Evolutionary conservation across 352 stramenopile species (phyloP).

Genomic region (Pythium scleroteichum): DNA sequence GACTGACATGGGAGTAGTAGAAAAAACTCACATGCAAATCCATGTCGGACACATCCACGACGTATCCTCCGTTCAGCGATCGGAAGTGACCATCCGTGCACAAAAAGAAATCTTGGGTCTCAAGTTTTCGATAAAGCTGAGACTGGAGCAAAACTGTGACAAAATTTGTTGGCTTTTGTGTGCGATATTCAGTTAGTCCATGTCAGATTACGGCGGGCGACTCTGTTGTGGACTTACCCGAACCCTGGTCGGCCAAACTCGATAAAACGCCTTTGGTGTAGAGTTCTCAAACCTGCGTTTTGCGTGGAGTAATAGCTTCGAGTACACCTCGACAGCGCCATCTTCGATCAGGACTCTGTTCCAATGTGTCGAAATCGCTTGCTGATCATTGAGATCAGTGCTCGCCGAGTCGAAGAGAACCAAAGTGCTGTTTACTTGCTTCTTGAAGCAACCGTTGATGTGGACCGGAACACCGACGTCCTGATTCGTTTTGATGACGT

Average conservation of each 20-base stretch:
- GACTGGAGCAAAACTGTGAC: conserved; percentile 29
- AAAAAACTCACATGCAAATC: conserved; percentile 58
- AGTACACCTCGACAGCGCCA: conserved; percentile 56
- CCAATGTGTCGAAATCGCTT: conserved; percentile 56
- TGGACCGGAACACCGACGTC: conserved; percentile 61
- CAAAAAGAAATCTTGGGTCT: conserved; percentile 57
- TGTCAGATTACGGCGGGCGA: neutral
- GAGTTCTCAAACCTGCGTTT: conserved; percentile 44
- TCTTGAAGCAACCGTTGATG: conserved; percentile 82
- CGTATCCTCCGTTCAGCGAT: conserved; percentile 49
- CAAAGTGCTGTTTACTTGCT: conserved; percentile 42
- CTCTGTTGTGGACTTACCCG: conserved; percentile 29
- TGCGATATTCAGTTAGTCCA: neutral
- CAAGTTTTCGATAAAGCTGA: conserved; percentile 43
- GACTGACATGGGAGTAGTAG: no score
- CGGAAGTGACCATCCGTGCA: conserved; percentile 69
- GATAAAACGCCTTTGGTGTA: conserved; percentile 58
- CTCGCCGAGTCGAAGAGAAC: conserved; percentile 15
- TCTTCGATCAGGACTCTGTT: conserved; percentile 77
- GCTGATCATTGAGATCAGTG: conserved; percentile 41
- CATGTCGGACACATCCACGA: conserved; percentile 64
- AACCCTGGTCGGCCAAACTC: conserved; percentile 52
- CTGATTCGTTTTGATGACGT: conserved; percentile 52
- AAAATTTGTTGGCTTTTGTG: conserved; percentile 8
- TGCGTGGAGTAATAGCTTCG: conserved; percentile 56